These are phyloP conservation scores for Pseudogymnoascus sp. DNA, from an alignment of 2,329 filamentous ascomycete species.

Conservation along the genomic window DNA sequence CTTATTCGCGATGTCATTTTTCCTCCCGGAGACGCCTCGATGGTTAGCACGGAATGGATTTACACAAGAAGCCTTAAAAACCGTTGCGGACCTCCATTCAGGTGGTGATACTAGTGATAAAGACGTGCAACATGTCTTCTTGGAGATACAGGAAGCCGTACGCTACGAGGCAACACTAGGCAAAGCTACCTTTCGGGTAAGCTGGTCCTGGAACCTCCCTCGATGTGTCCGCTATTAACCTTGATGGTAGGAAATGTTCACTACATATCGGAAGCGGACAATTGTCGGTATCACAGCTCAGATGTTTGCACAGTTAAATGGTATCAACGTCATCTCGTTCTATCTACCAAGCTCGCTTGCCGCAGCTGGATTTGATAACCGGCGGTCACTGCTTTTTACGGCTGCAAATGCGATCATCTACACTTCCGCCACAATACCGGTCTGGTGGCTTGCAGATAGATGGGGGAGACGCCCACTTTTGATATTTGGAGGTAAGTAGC, in stretches of 20 bases:
- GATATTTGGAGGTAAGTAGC: constrained; percentile 13
- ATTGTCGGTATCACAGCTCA: constrained; percentile 33
- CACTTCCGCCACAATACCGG: constrained; percentile 31
- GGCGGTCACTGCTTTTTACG: constrained; percentile 31
- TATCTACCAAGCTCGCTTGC: constrained; percentile 32
- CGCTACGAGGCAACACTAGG: constrained; percentile 30
- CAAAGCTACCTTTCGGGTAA: constrained; percentile 27
- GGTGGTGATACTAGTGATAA: constrained; percentile 28
- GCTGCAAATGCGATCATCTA: constrained; percentile 34
- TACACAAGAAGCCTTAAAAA: constrained; percentile 32
- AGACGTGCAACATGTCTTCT: constrained; percentile 30
- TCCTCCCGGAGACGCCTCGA: constrained; percentile 32
- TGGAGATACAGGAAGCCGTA: constrained; percentile 32
- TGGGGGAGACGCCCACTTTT: constrained; percentile 34
- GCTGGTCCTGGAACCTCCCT: neutral
- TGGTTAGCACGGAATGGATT: constrained; percentile 35
- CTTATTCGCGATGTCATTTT: constrained; percentile 29
- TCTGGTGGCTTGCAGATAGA: constrained; percentile 33
- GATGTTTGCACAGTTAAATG: constrained; percentile 34
- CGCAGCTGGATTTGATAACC: constrained; percentile 30
- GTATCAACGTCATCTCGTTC: constrained; percentile 36
- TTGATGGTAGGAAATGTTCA: constrained; percentile 32
- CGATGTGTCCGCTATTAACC: neutral
- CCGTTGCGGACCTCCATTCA: constrained; percentile 33
- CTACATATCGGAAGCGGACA: constrained; percentile 34